Conservation (phyloP, 192 early-diverging fungal genomes). For the Geranomyces michiganensis region DNA sequence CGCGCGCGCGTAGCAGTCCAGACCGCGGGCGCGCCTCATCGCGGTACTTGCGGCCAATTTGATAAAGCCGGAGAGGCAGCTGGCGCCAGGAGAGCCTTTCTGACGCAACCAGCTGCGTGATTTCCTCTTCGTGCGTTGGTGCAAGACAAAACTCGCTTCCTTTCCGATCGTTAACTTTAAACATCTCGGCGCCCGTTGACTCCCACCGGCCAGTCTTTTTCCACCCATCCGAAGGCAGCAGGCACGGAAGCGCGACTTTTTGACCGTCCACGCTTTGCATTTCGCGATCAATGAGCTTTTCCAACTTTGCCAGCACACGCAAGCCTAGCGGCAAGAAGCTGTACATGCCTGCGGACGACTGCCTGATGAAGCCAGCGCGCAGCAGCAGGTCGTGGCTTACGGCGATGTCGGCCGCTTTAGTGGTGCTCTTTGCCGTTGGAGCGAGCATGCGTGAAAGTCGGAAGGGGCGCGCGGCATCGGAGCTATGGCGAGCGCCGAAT, state of each 20-base stretch:
- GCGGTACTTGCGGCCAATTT: slow-evolving; percentile 83
- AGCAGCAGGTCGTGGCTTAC: slow-evolving; percentile 62
- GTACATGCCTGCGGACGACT: slow-evolving; percentile 85
- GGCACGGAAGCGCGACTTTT: slow-evolving; percentile 70
- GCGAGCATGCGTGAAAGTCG: slow-evolving; percentile 8
- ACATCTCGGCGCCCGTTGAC: slow-evolving; percentile 70
- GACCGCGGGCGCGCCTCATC: slow-evolving; percentile 78
- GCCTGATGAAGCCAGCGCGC: slow-evolving; percentile 75
- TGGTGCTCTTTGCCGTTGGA: background rate
- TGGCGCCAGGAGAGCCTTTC: slow-evolving; percentile 71
- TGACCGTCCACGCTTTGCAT: slow-evolving; percentile 71
- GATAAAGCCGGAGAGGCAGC: slow-evolving; percentile 84
- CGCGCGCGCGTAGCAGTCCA: slow-evolving; percentile 81
- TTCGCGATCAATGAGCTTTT: slow-evolving; percentile 79
- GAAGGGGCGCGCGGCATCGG: background rate
- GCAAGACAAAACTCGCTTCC: slow-evolving; percentile 68
- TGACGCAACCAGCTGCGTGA: slow-evolving; percentile 71
- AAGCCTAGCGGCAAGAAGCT: slow-evolving; percentile 81
- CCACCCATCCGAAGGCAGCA: slow-evolving; percentile 74
- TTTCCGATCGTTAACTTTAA: slow-evolving; percentile 80
- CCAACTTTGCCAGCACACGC: slow-evolving; percentile 74
- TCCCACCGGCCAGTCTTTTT: slow-evolving; percentile 80
- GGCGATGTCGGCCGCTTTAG: background rate
- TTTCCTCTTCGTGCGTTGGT: slow-evolving; percentile 93
- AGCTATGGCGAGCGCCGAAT: too few species aligned